Percentiles rank a stretch among this genome's conserved stretches.
Evolutionary conservation across 192 early-diverging fungal genomes (phyloP).

Genomic region (Coemansia nantahalensis): DNA sequence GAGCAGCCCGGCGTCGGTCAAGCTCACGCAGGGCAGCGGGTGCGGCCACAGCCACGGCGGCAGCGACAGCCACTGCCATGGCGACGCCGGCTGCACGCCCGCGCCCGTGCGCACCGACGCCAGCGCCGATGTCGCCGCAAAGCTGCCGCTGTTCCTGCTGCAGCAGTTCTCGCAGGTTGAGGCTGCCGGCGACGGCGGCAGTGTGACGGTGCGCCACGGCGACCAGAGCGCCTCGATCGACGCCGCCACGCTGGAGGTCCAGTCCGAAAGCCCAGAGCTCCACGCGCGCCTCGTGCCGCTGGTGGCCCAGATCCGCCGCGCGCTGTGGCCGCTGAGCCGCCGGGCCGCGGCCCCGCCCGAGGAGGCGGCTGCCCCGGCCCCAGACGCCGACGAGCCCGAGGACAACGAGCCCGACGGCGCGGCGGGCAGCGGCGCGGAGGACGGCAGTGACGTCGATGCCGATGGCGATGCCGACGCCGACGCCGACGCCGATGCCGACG

Average conservation of each 20-base stretch:
- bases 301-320: slow-evolving; percentile 31
- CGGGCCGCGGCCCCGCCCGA: slow-evolving; percentile 26
- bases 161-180: slow-evolving; percentile 44
- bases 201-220: slow-evolving; percentile 25
- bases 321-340: slow-evolving; percentile 38
- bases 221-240: slow-evolving; percentile 17
- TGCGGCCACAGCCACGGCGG: slow-evolving; percentile 13
- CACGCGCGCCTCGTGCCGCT: slow-evolving; percentile 29
- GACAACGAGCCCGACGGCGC: not conserved
- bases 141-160: slow-evolving; percentile 35
- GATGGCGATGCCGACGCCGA: not conserved
- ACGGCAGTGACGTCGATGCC: not conserved
- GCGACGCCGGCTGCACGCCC: not conserved
- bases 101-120: slow-evolving; percentile 13
- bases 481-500: no score
- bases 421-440: not conserved
- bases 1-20: slow-evolving; percentile 85
- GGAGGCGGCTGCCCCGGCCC: not conserved
- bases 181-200: slow-evolving; percentile 10
- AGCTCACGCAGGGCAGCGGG: slow-evolving; percentile 50
- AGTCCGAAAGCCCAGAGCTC: slow-evolving; percentile 34
- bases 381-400: slow-evolving; percentile 9
- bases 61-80: not conserved
- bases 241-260: slow-evolving; percentile 22
- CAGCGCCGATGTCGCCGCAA: slow-evolving; percentile 15